Conservation (phyloP, 306 rosid genomes). For the Dalbergia cochinchinensis region DNA sequence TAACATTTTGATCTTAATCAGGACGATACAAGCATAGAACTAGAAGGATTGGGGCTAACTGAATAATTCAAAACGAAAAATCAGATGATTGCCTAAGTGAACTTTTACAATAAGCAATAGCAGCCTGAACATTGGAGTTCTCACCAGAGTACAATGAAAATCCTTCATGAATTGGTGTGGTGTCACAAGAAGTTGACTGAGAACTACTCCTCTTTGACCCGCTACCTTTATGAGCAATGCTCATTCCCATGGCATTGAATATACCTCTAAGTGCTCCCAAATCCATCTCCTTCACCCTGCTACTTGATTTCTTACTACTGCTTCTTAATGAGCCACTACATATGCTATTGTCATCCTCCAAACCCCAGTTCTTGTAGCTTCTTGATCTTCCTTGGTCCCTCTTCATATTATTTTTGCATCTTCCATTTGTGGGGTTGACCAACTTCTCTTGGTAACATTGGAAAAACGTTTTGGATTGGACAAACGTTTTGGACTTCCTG, state of each 20-base stretch:
- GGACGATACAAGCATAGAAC: conserved; percentile 9
- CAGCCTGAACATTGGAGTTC: conserved; percentile 59
- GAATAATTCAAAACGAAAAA: conserved; percentile 39
- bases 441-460: conserved; percentile 38
- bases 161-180: conserved; percentile 59
- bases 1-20: background rate
- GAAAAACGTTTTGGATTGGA: conserved; percentile 16
- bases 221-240: conserved; percentile 39
- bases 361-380: conserved; percentile 22
- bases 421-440: conserved; percentile 42
- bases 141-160: conserved; percentile 46
- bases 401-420: background rate
- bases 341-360: conserved; percentile 9
- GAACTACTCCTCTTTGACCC: conserved; percentile 48
- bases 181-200: conserved; percentile 55
- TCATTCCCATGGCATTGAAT: conserved; percentile 47
- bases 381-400: conserved; percentile 8
- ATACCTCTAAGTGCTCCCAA: conserved; percentile 58
- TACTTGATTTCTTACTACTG: conserved; percentile 31
- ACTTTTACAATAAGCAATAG: conserved; percentile 70
- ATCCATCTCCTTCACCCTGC: conserved; percentile 51
- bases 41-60: conserved; percentile 7
- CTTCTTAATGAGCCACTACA: background rate
- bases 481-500: conserved; percentile 35
- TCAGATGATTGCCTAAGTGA: conserved; percentile 53